A percentile compares a stretch with the other conserved stretches of the same genome.
These are phyloP conservation scores for Ogataea philodendri DNA, from an alignment of 805 yeast genomes.

Conservation along the genomic window DNA sequence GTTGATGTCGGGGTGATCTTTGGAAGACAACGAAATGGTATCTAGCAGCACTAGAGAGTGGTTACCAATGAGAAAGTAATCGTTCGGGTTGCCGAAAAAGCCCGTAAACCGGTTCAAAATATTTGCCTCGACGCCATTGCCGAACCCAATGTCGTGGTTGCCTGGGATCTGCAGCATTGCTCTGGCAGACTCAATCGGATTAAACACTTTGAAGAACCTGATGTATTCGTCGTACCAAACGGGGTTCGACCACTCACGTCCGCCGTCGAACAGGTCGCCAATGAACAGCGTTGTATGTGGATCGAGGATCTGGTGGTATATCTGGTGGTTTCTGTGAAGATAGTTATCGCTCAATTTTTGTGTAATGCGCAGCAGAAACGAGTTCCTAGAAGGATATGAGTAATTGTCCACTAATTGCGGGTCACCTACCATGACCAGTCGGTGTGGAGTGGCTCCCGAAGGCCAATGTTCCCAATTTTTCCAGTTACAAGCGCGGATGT, in stretches of 20 bases:
- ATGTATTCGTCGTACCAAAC: constrained; percentile 64
- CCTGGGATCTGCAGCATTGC: constrained; percentile 63
- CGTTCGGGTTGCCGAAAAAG: constrained; percentile 70
- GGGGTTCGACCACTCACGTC: constrained; percentile 47
- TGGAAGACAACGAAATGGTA: constrained; percentile 72
- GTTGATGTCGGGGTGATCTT: constrained; percentile 41
- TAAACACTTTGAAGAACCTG: constrained; percentile 65
- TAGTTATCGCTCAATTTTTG: constrained; percentile 70
- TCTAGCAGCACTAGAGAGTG: constrained; percentile 77
- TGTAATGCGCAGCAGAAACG: constrained; percentile 51
- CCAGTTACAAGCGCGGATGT: constrained; percentile 60
- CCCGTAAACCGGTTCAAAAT: constrained; percentile 62
- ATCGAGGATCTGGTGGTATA: constrained; percentile 53
- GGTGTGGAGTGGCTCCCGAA: constrained; percentile 24
- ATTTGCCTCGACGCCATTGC: constrained; percentile 57
- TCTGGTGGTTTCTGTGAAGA: constrained; percentile 70
- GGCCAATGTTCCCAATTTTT: constrained; percentile 62
- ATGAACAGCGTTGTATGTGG: constrained; percentile 79
- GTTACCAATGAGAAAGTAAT: constrained; percentile 54
- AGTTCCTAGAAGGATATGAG: constrained; percentile 76
- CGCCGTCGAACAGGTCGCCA: constrained; percentile 95
- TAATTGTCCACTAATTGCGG: constrained; percentile 89
- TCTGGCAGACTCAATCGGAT: constrained; percentile 40
- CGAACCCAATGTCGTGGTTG: constrained; percentile 95
- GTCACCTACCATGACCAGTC: constrained; percentile 68